A percentile compares a stretch with the other conserved stretches of the same genome.
These are phyloP conservation scores for Schizochytrium sp. DNA, from an alignment of 108 stramenopile species.

Conservation along the genomic window DNA sequence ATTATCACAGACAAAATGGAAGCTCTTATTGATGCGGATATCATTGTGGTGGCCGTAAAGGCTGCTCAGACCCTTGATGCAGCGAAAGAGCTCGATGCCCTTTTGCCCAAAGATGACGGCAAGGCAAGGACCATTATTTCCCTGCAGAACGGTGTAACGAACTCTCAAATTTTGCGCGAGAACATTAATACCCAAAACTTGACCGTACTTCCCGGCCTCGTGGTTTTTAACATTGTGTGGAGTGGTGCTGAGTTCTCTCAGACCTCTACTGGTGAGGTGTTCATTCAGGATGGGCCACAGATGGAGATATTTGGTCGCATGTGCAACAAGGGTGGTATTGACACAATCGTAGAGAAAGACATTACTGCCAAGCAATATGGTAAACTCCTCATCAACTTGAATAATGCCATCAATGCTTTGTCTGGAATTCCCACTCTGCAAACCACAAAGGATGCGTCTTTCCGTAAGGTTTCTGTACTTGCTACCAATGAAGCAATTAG, in stretches of 20 bases:
- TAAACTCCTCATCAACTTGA: conserved; percentile 56
- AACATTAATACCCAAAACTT: not conserved
- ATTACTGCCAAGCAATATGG: conserved; percentile 8
- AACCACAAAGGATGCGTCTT: not conserved
- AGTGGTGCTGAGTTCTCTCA: not conserved
- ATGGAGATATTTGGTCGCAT: not conserved
- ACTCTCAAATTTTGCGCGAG: not conserved
- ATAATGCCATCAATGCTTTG: conserved; percentile 41
- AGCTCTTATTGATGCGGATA: not conserved
- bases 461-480: not conserved
- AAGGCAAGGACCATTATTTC: not conserved
- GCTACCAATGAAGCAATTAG: conserved; percentile 13
- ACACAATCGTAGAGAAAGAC: not conserved
- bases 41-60: conserved; percentile 41
- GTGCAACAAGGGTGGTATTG: not conserved
- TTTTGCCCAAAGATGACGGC: not conserved
- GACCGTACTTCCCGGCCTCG: not conserved
- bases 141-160: conserved; percentile 19
- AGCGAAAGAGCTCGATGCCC: not conserved
- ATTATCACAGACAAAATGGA: not conserved
- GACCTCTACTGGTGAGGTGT: not conserved
- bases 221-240: conserved; percentile 47
- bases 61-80: not conserved
- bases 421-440: conserved; percentile 1
- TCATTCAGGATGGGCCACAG: not conserved